Evolutionary conservation across 2,329 filamentous ascomycete species (phyloP).

Genomic region (Knoxdaviesia proteae): DNA sequence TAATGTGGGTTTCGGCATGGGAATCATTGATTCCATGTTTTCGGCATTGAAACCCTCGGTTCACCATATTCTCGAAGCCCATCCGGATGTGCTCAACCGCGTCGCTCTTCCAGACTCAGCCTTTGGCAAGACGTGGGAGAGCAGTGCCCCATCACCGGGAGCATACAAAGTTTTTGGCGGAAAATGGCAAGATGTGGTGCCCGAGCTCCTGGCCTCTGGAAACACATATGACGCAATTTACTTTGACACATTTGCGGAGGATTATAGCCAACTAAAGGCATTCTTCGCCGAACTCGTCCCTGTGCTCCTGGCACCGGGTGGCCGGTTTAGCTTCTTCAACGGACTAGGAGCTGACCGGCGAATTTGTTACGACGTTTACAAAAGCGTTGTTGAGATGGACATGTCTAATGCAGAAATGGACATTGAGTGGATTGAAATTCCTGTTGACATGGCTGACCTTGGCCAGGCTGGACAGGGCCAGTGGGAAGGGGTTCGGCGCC

Average conservation of each 20-base stretch:
- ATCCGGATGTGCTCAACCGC: conserved; percentile 52
- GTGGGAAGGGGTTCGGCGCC: conserved; percentile 73
- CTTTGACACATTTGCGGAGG: conserved; percentile 94
- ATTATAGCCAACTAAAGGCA: conserved; percentile 62
- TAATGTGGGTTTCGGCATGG: conserved; percentile 83
- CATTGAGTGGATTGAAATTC: conserved; percentile 62
- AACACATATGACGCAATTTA: conserved; percentile 74
- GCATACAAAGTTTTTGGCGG: conserved; percentile 53
- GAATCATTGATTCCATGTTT: conserved; percentile 65
- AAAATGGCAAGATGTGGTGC: conserved; percentile 64
- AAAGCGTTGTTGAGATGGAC: conserved; percentile 79
- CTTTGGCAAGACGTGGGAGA: conserved; percentile 36
- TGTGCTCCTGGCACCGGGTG: conserved; percentile 47
- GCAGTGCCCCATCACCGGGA: conserved; percentile 33
- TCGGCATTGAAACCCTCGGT: conserved; percentile 41
- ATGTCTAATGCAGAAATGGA: conserved; percentile 76
- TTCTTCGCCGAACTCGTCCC: conserved; percentile 85
- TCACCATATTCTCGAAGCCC: conserved; percentile 77
- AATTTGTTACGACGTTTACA: conserved; percentile 93
- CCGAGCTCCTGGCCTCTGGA: conserved; percentile 43
- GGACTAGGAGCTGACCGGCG: conserved; percentile 80
- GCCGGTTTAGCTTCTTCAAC: conserved; percentile 74
- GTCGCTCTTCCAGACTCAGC: conserved; percentile 26
- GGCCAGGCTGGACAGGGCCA: conserved; percentile 47
- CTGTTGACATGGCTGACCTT: conserved; percentile 46